Conservation (phyloP, 306 rosid species). For the Arachis hypogaea region DNA sequence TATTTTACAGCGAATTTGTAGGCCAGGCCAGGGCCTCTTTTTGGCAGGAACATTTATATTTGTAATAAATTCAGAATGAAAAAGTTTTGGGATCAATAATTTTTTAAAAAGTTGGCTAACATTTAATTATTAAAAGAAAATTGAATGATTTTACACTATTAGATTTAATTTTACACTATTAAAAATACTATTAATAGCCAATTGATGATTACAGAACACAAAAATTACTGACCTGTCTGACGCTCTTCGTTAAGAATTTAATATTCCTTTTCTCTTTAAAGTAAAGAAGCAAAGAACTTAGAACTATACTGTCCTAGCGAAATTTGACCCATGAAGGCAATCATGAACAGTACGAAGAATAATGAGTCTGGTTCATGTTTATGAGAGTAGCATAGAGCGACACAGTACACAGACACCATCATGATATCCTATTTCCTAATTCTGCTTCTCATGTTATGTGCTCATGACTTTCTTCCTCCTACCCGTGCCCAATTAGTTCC, state of each 20-base stretch:
- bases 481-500: conserved; percentile 14
- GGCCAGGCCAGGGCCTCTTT: too few species aligned
- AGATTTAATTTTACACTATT: too few species aligned
- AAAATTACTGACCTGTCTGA: too few species aligned
- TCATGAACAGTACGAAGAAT: background rate
- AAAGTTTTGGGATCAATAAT: too few species aligned
- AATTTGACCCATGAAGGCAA: background rate
- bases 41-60: background rate
- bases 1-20: background rate
- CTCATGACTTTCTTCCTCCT: conserved; percentile 2
- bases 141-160: too few species aligned
- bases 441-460: conserved; percentile 11
- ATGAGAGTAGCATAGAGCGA: background rate
- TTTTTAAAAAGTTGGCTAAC: too few species aligned
- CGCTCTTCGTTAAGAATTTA: background rate
- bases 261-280: background rate
- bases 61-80: background rate
- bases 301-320: background rate
- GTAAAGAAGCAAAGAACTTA: background rate
- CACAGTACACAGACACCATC: background rate
- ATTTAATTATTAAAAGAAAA: too few species aligned
- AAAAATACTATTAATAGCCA: too few species aligned
- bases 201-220: too few species aligned
- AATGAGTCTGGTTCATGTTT: background rate
- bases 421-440: conserved; percentile 25